Evolutionary conservation across 83 land plant genomes (phyloP), one percentile per base, ranked within the genome.

Genomic region (Picea mariana): DNA sequence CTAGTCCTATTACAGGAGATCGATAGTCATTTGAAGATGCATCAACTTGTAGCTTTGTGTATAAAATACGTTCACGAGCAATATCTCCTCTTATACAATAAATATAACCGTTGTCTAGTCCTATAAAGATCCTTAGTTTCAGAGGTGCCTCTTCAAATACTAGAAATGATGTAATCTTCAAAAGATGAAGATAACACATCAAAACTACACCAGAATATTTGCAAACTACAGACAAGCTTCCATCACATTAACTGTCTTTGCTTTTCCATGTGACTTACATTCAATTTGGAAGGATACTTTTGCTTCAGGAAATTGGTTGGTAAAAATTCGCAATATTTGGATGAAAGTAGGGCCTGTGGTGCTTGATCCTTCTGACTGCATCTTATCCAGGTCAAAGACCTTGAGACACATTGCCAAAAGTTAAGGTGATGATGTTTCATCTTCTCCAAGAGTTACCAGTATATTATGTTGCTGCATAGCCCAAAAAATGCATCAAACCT

Each of bases 91-190:
- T 88, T 73, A 97, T 95, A 83, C 93, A 91, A 83, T 97, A 97
- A 38, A 97, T 92, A 77, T 81, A 79, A 49, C 95, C 95, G 62
- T 88, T 91, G 18, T 93, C 99, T 64, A 95, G 86, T 11, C 99
- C 96, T 75, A 93, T 87, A 58, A 95, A 88, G 9, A 95, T 85
- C 21, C 89, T 87, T 42, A 97, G 72, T 77, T 90, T 89, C 8
- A 98, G 96, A 64, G 99, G 98, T 66, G 96, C 90, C 85, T 97
- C 98, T 89, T 97, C 99, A 78, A 93, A 88, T 27, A 93, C 92
- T 77, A 89, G 44, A 87, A 95, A 93, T 49, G 95, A 90, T 23
- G 98, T 97, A 9, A 97, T 92, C 99, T n/a, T n/a, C n/a, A n/a
- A n/a, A n/a, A n/a, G n/a, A n/a, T n/a, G n/a, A n/a, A n/a, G n/a